These are phyloP conservation scores for Clarireedia hainanense DNA, from an alignment of 2,329 filamentous ascomycete species.

Conservation along the genomic window DNA sequence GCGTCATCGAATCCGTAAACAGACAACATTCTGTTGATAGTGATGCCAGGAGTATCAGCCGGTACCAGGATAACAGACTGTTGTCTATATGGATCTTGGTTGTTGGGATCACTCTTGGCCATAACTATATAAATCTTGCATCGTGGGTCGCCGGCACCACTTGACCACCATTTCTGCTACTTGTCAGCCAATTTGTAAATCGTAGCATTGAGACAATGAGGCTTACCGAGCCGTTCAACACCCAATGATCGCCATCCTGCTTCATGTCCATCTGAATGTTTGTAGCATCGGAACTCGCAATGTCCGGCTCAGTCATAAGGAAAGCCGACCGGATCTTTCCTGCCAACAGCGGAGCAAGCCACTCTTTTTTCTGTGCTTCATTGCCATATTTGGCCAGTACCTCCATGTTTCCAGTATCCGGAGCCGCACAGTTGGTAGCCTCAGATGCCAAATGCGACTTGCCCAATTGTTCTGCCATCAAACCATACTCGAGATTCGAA, in stretches of 20 bases:
- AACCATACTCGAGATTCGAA: constrained; percentile 90
- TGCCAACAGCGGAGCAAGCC: constrained; percentile 73
- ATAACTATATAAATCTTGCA: constrained; percentile 95
- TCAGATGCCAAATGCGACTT: constrained; percentile 77
- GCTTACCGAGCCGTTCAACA: constrained; percentile 76
- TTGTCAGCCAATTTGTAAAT: constrained; percentile 15
- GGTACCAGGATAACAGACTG: constrained; percentile 92
- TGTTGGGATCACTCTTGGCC: constrained; percentile 77
- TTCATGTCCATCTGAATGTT: constrained; percentile 83
- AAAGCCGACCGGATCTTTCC: constrained; percentile 85
- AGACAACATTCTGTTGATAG: constrained; percentile 85
- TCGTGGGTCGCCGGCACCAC: constrained; percentile 83
- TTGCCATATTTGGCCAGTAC: constrained; percentile 87
- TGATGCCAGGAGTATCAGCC: constrained; percentile 72
- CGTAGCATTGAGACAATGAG: not conserved
- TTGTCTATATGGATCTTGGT: constrained; percentile 74
- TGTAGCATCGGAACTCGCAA: constrained; percentile 83
- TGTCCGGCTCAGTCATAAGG: constrained; percentile 86
- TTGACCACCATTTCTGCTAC: constrained; percentile 94
- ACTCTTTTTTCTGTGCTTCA: constrained; percentile 74
- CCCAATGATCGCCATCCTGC: constrained; percentile 78
- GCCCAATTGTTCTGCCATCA: constrained; percentile 95
- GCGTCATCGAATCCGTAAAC: constrained; percentile 97
- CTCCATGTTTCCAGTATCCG: constrained; percentile 94
- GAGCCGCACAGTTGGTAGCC: constrained; percentile 83